Evolutionary conservation across 2,329 filamentous ascomycete species (phyloP), one percentile per base, ranked within the genome.

Genomic region (Phoma sp.): DNA sequence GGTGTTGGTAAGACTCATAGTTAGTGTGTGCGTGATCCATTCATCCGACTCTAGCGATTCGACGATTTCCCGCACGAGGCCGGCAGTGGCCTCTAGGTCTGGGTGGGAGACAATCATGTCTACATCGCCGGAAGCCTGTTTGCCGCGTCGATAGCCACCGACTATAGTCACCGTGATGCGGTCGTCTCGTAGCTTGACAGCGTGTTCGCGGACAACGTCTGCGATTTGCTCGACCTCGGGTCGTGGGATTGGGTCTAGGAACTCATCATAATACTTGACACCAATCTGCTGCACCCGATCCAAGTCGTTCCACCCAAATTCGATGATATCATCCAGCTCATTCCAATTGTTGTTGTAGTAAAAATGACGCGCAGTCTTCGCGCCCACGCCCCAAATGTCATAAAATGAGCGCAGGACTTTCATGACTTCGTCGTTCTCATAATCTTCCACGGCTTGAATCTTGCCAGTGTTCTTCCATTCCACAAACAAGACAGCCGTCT

Each of bases 331-430:
- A 66, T 97, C 92, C 0, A 96, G 79, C 56, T 95, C 89, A 56
- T 85, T 83, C 91, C 92, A 97, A 25, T 91, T 80, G 58, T 85
- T 86, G 15, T 85, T 83, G 64, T 83, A 85, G 73, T 93, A 95
- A 66, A 96, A 96, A 1, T 93, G 85, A 15, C 88, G 82, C 0
- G 94, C 93, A 0, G 89, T 95, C 12, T 85, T 86, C 2, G 89
- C 88, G 0, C 90, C 94, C 0, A 97, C 92, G n/a, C 93, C 94
- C 90, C 92, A 96, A 53, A 97, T 96, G 4, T 89, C 81, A 76
- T 90, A 90, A 74, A 98, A 97, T 0, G 82, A 73, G 39, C 85
- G 81, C 3, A 97, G 76, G 0, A 87, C 81, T 19, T 81, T 80
- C 54, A 95, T 80, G 53, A 82, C 84, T 12, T 85, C 79, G 62